These are phyloP conservation scores for Cyberlindnera saturnus DNA, from an alignment of 805 yeast species.

Conservation along the genomic window DNA sequence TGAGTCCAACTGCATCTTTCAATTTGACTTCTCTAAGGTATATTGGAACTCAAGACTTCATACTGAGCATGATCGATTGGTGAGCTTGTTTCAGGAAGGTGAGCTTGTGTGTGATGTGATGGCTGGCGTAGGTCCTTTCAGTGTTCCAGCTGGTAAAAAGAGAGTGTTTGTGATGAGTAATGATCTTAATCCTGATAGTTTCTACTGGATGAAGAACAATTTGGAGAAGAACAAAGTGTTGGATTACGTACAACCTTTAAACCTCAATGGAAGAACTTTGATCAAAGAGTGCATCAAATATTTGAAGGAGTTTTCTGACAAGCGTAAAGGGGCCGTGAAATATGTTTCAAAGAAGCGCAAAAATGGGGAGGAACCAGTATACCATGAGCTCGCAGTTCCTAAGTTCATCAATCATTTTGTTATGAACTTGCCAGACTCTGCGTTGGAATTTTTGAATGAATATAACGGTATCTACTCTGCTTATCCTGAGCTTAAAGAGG, in stretches of 20 bases:
- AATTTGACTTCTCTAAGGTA: slow-evolving; percentile 86
- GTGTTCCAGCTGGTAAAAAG: slow-evolving; percentile 90
- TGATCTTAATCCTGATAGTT: slow-evolving; percentile 88
- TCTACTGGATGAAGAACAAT: slow-evolving; percentile 61
- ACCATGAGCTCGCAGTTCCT: slow-evolving; percentile 38
- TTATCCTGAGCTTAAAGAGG: slow-evolving; percentile 29
- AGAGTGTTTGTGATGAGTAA: slow-evolving; percentile 79
- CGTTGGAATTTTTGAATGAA: slow-evolving; percentile 73
- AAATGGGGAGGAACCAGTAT: slow-evolving; percentile 19
- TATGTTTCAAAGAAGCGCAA: slow-evolving; percentile 32
- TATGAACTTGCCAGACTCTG: slow-evolving; percentile 95
- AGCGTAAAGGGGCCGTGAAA: slow-evolving; percentile 31
- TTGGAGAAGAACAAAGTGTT: slow-evolving; percentile 56
- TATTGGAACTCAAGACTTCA: slow-evolving; percentile 96
- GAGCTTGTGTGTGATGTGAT: slow-evolving; percentile 89
- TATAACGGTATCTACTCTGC: slow-evolving; percentile 65
- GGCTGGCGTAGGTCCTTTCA: slow-evolving; percentile 99
- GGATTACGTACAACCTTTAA: slow-evolving; percentile 53
- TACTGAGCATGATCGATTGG: slow-evolving; percentile 86
- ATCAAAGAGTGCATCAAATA: slow-evolving; percentile 54
- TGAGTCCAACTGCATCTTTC: slow-evolving; percentile 81
- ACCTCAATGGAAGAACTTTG: slow-evolving; percentile 79
- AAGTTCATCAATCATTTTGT: slow-evolving; percentile 63
- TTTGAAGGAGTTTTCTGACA: slow-evolving; percentile 39
- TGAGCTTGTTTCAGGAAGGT: slow-evolving; percentile 50